These are phyloP conservation scores for Phytopythium vexans DNA, from an alignment of 352 stramenopile genomes.

Conservation along the genomic window DNA sequence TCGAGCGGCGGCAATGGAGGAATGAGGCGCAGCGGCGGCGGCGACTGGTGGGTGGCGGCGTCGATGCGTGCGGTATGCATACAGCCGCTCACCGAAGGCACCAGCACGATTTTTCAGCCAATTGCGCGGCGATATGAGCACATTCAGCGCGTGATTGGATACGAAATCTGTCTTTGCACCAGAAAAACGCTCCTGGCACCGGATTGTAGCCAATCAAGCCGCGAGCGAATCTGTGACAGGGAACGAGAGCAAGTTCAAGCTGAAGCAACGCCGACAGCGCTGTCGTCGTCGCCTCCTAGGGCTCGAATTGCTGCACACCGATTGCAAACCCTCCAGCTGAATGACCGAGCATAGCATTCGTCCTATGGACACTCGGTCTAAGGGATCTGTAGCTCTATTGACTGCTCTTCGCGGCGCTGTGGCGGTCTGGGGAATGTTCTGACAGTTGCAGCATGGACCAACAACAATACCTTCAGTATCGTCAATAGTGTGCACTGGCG, in stretches of 20 bases:
- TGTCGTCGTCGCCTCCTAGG: too few relatives aligned
- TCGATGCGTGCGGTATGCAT: slow-evolving; percentile 17
- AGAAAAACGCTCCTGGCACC: slow-evolving; percentile 3
- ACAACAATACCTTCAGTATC: too few relatives aligned
- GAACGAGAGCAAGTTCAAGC: background rate
- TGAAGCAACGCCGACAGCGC: background rate
- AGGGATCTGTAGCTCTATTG: too few relatives aligned
- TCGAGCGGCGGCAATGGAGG: background rate
- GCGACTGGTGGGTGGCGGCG: background rate
- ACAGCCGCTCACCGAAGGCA: slow-evolving; percentile 13
- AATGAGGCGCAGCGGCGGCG: background rate
- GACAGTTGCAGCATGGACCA: too few relatives aligned
- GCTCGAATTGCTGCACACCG: too few relatives aligned
- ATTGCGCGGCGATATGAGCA: slow-evolving; percentile 7
- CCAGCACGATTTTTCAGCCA: slow-evolving; percentile 10
- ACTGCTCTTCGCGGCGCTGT: too few relatives aligned
- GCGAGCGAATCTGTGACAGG: slow-evolving; percentile 1
- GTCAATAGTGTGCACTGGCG: too few relatives aligned
- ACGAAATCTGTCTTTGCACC: background rate
- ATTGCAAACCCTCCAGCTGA: too few relatives aligned
- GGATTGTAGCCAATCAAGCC: slow-evolving; percentile 7
- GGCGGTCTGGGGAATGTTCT: too few relatives aligned
- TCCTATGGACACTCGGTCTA: too few relatives aligned
- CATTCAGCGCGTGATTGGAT: slow-evolving; percentile 5
- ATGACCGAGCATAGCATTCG: too few relatives aligned